These are phyloP conservation scores for Aplosporella prunicola DNA, from an alignment of 2,329 filamentous ascomycete genomes.

Conservation along the genomic window DNA sequence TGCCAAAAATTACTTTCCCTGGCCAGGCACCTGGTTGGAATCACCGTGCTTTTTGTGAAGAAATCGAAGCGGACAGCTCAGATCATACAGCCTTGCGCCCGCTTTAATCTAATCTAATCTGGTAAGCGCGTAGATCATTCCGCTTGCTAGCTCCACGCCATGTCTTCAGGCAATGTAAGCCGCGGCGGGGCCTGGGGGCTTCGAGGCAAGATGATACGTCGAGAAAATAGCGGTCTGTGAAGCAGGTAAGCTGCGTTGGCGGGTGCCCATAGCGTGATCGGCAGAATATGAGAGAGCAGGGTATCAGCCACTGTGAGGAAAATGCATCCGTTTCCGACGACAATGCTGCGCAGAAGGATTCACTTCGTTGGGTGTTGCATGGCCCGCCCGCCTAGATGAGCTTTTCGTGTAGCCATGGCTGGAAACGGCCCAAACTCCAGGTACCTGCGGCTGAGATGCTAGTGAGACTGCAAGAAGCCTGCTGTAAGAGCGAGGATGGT, in stretches of 20 bases:
- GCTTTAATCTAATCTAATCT: conserved; percentile 8
- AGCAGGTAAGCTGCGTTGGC: conserved; percentile 5
- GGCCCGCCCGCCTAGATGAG: too few species aligned
- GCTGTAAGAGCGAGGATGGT: too few species aligned
- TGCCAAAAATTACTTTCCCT: too few species aligned
- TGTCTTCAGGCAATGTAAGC: conserved; percentile 3
- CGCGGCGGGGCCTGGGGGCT: conserved; percentile 1
- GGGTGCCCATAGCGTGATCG: conserved; percentile 7
- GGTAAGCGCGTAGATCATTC: conserved; percentile 5
- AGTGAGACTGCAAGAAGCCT: too few species aligned
- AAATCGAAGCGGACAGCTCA: conserved; percentile 8
- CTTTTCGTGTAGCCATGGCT: too few species aligned
- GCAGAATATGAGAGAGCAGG: conserved; percentile 2
- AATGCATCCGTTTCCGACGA: conserved; percentile 3
- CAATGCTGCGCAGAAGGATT: too few species aligned
- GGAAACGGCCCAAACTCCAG: too few species aligned
- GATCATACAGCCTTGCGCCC: not conserved
- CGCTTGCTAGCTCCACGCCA: conserved; percentile 4
- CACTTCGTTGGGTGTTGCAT: too few species aligned
- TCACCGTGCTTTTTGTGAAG: conserved; percentile 10
- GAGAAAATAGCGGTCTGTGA: conserved; percentile 5
- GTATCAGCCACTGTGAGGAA: conserved; percentile 8
- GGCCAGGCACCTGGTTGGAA: too few species aligned
- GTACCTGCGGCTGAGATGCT: too few species aligned
- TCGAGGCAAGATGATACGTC: not conserved